Base-by-base conservation (phyloP, 129 eudicot genomes). In the Deinandra increscens region DNA sequence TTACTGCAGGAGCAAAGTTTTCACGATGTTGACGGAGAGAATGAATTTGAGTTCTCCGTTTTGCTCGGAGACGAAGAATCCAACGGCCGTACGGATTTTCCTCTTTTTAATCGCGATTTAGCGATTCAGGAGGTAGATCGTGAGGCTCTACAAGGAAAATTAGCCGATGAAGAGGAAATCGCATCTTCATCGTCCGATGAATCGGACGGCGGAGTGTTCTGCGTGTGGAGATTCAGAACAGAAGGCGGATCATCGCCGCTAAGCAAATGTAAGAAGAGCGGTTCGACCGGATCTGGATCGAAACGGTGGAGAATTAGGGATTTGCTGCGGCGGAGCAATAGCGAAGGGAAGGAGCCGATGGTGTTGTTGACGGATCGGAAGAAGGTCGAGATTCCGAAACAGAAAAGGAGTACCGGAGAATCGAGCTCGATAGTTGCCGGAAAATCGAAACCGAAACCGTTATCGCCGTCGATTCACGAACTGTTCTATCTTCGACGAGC, bases 231-330 rank as follows among this genome's bases (percentile, higher is more conserved):
- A 73, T 78, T 82, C 8, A 84, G 71, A 26, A 10, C n/a, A 11
- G 83, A 70, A 0, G 68, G 41, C 17, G 39, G 68, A 12, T 60
- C 86, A 29, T 76, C 80, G 20, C 63, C 81, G 0, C 79, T 86
- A 34, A 65, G 48, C 15, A 70, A 44, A 62, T 81, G 96, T 61
- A 86, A 78, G 42, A 89, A 89, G 68, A 89, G 94, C 81, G 80
- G 81, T 51, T 89, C 96, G 0, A 89, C 96, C 4, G 96, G 96
- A 75, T 86, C 88, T 11, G 78, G 51, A 50, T 82, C 93, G 18
- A 89, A 78, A 80, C 79, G 88, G 73, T 89, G 92, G 86, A 86
- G 81, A 39, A 45, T 89, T 8, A 86, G 83, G 19, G 82, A 89
- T 72, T 75, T 89, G 20, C 74, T 86, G 17, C 80, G 84, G 31